phyloP scores from a whole-genome alignment of 805 yeast species.

The Lipomyces yamanashiensis region DNA sequence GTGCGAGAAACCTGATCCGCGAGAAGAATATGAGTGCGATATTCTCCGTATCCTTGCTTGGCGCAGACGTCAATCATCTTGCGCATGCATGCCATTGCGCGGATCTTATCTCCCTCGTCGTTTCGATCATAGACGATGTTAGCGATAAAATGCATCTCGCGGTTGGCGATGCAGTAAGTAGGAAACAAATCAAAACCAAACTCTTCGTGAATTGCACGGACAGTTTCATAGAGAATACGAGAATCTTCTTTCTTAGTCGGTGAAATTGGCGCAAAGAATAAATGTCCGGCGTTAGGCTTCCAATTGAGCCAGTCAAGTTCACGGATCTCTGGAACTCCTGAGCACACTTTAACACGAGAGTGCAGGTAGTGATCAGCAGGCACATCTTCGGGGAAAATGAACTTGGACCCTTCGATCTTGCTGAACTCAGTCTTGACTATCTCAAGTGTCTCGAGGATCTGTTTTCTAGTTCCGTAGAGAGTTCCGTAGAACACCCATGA shows the following conservation, averaged over 20 bases:
- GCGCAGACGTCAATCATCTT: slow-evolving; percentile 17
- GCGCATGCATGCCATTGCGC: slow-evolving; percentile 16
- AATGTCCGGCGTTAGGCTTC: slow-evolving; percentile 11
- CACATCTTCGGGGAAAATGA: slow-evolving; percentile 6
- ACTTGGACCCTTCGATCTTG: neutral
- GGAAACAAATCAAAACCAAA: slow-evolving; percentile 16
- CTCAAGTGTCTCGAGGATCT: neutral
- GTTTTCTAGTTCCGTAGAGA: slow-evolving; percentile 1
- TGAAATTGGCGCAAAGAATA: slow-evolving; percentile 11
- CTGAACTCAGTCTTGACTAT: slow-evolving; percentile 1
- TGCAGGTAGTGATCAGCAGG: slow-evolving; percentile 11
- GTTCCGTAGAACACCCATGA: slow-evolving; percentile 13
- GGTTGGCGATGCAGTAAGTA: slow-evolving; percentile 6
- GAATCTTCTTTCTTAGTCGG: slow-evolving; percentile 8
- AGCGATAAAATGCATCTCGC: slow-evolving; percentile 16
- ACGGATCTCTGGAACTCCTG: slow-evolving; percentile 12
- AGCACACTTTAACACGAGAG: slow-evolving; percentile 9
- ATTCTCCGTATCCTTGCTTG: slow-evolving; percentile 6
- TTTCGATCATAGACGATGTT: slow-evolving; percentile 15
- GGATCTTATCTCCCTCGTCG: slow-evolving; percentile 1
- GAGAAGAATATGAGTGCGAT: slow-evolving; percentile 9
- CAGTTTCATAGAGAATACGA: slow-evolving; percentile 2
- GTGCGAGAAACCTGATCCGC: slow-evolving; percentile 11
- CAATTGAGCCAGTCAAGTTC: slow-evolving; percentile 20
- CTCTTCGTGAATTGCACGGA: neutral